phyloP scores from a whole-genome alignment of 129 eudicot species.

The Helianthus annuus region HanXRQr2.0-SUNRISE NC_035433.2:124060921-124061420 shows the following conservation, averaged over 20 bases:
- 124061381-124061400: too few relatives aligned
- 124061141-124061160: constrained; percentile 59
- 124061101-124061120: constrained; percentile 34
- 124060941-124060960: constrained; percentile 17
- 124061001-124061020: constrained; percentile 3
- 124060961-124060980: background rate
- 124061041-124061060: constrained; percentile 2
- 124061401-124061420: too few relatives aligned
- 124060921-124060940: constrained; percentile 19
- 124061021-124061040: background rate
- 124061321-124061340: too few relatives aligned
- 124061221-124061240: background rate
- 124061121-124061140: constrained; percentile 43
- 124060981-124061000: background rate
- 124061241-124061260: too few relatives aligned
- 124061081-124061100: constrained; percentile 58
- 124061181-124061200: constrained; percentile 62
- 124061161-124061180: constrained; percentile 62
- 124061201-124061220: constrained; percentile 25
- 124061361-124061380: too few relatives aligned
- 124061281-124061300: too few relatives aligned
- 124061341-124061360: too few relatives aligned
- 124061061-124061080: constrained; percentile 44
- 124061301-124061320: too few relatives aligned
- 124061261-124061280: too few relatives aligned